A percentile compares a stretch with the other conserved stretches of the same genome.
Evolutionary conservation across 2,329 filamentous ascomycete genomes (phyloP).

Genomic region (Scleromitrula shiraiana): DNA sequence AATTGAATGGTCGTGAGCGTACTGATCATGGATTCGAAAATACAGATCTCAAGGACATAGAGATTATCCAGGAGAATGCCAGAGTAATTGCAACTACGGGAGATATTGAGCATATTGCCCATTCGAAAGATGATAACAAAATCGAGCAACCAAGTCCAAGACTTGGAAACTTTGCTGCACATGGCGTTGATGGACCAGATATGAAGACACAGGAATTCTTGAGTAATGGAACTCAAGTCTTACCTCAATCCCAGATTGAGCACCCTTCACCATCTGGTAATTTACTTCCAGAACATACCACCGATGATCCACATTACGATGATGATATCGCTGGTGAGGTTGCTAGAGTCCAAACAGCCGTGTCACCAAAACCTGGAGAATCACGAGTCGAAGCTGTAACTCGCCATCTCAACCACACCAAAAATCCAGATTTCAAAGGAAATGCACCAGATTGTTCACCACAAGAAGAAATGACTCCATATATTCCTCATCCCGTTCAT

Average conservation of each 20-base stretch:
- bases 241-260: conserved; percentile 18
- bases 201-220: conserved; percentile 20
- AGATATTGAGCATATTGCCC: conserved; percentile 22
- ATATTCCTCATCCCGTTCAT: conserved; percentile 46
- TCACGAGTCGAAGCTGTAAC: conserved; percentile 50
- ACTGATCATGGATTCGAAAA: conserved; percentile 13
- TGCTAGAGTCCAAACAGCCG: conserved; percentile 48
- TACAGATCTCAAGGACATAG: conserved; percentile 11
- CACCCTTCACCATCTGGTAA: conserved; percentile 14
- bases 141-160: not conserved
- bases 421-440: conserved; percentile 40
- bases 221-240: conserved; percentile 19
- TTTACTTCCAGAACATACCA: conserved; percentile 46
- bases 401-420: conserved; percentile 57
- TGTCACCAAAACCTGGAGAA: conserved; percentile 44
- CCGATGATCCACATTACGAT: conserved; percentile 57
- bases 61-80: conserved; percentile 18
- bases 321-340: conserved; percentile 52
- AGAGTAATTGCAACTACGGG: conserved; percentile 19
- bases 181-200: conserved; percentile 15
- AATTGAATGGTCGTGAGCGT: conserved; percentile 5
- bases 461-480: conserved; percentile 56
- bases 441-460: conserved; percentile 46
- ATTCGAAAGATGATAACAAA: conserved; percentile 7
- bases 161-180: not conserved